Conservation (phyloP, 208 protist species). For the Angomonas deanei region DNA sequence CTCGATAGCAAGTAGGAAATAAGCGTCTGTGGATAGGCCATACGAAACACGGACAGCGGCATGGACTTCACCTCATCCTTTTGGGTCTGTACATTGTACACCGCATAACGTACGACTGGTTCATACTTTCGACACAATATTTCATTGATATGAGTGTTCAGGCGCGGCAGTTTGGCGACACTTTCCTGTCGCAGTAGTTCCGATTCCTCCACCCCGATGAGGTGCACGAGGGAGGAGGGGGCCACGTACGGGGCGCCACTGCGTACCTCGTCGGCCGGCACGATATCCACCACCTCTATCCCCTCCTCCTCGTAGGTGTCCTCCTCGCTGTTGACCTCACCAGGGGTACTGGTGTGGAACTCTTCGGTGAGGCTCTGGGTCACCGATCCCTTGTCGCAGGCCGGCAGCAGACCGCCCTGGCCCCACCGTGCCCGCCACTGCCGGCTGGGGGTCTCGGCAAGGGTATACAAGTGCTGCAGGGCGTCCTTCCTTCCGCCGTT, state of each 20-base stretch:
- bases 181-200: constrained; percentile 35
- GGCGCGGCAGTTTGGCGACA: constrained; percentile 14
- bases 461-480: constrained; percentile 13
- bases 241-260: constrained; percentile 22
- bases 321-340: constrained; percentile 5
- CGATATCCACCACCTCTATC: constrained; percentile 55
- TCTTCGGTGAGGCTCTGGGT: constrained; percentile 8
- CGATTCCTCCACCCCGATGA: constrained; percentile 34
- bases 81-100: not conserved
- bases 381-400: not conserved
- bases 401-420: not conserved
- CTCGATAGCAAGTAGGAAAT: constrained; percentile 69
- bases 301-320: constrained; percentile 17
- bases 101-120: constrained; percentile 55
- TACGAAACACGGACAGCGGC: constrained; percentile 74
- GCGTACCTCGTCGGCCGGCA: constrained; percentile 21
- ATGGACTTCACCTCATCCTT: constrained; percentile 24
- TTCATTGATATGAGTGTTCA: constrained; percentile 21
- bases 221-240: constrained; percentile 26
- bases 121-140: constrained; percentile 32
- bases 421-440: constrained; percentile 24
- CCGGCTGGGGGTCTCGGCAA: constrained; percentile 31
- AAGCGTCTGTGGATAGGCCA: constrained; percentile 65
- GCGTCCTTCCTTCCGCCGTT: not conserved
- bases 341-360: constrained; percentile 10